Conservation (phyloP, 441 rosid genomes). For the Gossypium davidsonii region DNA sequence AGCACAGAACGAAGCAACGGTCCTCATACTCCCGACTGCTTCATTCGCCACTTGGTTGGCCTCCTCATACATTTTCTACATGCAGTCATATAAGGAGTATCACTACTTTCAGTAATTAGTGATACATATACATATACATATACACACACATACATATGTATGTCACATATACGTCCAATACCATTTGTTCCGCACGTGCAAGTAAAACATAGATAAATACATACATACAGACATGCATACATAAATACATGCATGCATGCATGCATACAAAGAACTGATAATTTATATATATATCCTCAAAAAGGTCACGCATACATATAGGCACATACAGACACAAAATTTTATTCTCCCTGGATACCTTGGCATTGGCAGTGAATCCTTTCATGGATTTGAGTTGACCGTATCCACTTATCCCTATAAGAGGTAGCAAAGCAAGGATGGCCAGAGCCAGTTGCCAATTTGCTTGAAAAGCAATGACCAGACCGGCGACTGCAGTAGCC, state of each 20-base stretch:
- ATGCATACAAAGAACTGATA: neutral
- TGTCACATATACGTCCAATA: neutral
- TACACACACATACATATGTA: neutral
- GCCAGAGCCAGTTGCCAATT: conserved; percentile 62
- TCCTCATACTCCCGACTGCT: conserved; percentile 81
- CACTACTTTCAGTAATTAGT: neutral
- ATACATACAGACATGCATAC: neutral
- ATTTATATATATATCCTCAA: neutral
- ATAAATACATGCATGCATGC: too few relatives aligned
- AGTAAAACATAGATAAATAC: neutral
- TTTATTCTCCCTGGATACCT: conserved; percentile 31
- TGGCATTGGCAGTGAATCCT: conserved; percentile 73
- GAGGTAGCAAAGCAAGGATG: conserved; percentile 55
- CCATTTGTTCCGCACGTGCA: neutral
- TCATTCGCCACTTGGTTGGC: conserved; percentile 87
- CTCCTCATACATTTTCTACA: conserved; percentile 72
- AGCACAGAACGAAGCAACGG: conserved; percentile 81
- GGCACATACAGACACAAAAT: neutral
- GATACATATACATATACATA: neutral
- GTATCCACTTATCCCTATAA: conserved; percentile 49
- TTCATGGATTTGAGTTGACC: conserved; percentile 56
- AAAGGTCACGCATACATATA: neutral
- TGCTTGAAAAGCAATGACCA: conserved; percentile 63
- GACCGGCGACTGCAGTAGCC: conserved; percentile 45
- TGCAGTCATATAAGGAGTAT: neutral